A percentile compares a stretch with the other conserved stretches of the same genome.
Conservation (phyloP, 495 filamentous ascomycete genomes). For the Aspergillus carlsbadensis region DNA sequence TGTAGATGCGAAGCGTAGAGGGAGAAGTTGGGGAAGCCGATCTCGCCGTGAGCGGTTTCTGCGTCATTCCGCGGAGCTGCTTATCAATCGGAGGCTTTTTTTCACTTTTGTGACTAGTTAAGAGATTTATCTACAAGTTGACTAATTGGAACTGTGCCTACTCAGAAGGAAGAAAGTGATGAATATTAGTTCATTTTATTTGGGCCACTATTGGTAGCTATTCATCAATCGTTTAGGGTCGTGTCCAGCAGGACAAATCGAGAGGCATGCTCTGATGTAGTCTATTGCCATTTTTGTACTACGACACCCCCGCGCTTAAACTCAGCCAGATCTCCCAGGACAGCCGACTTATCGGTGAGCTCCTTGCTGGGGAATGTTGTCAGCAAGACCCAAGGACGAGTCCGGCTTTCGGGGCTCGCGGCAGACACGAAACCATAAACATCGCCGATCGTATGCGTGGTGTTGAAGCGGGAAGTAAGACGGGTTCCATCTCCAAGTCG, state of each 20-base stretch:
- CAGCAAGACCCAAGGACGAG: slow-evolving; percentile 75
- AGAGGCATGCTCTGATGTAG: background rate
- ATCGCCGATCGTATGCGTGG: slow-evolving; percentile 84
- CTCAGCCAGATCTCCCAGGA: slow-evolving; percentile 74
- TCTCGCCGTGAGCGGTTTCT: slow-evolving; percentile 26
- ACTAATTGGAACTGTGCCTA: background rate
- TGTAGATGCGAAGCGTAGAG: background rate
- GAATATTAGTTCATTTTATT: background rate
- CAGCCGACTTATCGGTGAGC: slow-evolving; percentile 66
- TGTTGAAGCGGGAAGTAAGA: slow-evolving; percentile 86
- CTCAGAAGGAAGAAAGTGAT: background rate
- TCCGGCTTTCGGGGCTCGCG: slow-evolving; percentile 56
- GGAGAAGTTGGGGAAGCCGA: slow-evolving; percentile 27
- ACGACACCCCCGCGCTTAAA: slow-evolving; percentile 83
- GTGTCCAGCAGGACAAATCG: background rate
- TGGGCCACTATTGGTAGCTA: background rate
- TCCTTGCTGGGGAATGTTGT: slow-evolving; percentile 98
- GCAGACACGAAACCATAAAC: slow-evolving; percentile 82
- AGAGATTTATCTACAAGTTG: too few species aligned
- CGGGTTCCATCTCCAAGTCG: slow-evolving; percentile 88
- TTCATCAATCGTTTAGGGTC: background rate
- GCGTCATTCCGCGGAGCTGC: slow-evolving; percentile 35
- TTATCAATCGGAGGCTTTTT: slow-evolving; percentile 39
- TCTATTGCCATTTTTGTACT: slow-evolving; percentile 80
- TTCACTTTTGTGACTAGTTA: background rate